Evolutionary conservation across 225 moss, liverwort and hornwort species (phyloP).

Genomic region (Polytrichum formosum): DNA sequence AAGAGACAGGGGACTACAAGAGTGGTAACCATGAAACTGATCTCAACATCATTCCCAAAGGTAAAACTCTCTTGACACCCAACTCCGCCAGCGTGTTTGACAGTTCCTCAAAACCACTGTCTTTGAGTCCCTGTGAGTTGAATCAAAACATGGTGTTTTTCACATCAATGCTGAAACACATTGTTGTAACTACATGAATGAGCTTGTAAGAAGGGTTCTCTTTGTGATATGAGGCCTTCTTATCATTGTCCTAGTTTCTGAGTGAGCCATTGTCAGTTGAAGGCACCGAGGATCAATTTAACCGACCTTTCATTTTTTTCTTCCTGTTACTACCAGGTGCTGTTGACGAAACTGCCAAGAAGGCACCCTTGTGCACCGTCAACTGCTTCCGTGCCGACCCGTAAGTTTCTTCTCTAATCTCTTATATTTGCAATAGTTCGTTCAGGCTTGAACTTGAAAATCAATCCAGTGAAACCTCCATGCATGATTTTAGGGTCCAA

Average conservation of each 20-base stretch:
- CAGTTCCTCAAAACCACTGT: background rate
- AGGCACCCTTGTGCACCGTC: constrained; percentile 52
- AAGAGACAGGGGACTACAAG: constrained; percentile 26
- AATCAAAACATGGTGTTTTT: too few species aligned
- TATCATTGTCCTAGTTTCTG: too few species aligned
- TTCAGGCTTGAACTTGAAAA: too few species aligned
- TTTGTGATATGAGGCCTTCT: too few species aligned
- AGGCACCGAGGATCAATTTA: too few species aligned
- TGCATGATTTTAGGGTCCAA: too few species aligned
- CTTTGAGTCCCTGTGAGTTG: background rate
- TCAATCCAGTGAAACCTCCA: too few species aligned
- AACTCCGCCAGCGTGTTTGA: too few species aligned
- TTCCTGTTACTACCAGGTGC: background rate
- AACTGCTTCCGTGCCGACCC: constrained; percentile 93
- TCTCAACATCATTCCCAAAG: constrained; percentile 31
- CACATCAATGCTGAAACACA: too few species aligned
- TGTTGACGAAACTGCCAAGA: constrained; percentile 34
- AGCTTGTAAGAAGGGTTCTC: too few species aligned
- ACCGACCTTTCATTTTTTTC: background rate
- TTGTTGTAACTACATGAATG: too few species aligned
- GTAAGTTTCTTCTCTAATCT: constrained; percentile 12
- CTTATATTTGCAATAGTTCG: background rate
- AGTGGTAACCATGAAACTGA: constrained; percentile 26
- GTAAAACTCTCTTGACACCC: background rate
- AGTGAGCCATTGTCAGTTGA: too few species aligned